Evolutionary conservation across 208 protist genomes (phyloP).

Genomic region (Trypanosoma congolense): DNA sequence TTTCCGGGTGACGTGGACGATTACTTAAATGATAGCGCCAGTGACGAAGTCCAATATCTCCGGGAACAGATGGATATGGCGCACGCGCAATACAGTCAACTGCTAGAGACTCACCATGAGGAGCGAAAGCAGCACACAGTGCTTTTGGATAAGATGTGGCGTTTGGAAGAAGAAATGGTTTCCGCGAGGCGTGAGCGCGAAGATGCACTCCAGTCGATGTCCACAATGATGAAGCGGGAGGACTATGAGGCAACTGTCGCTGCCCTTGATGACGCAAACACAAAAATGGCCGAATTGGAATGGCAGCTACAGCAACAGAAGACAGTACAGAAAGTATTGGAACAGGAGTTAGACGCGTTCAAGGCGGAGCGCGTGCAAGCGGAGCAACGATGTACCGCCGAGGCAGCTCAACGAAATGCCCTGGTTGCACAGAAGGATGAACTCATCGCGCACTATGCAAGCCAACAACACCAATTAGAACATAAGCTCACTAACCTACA

Average conservation of each 20-base stretch:
- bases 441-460: conserved; percentile 15
- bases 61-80: conserved; percentile 39
- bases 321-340: neutral
- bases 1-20: conserved; percentile 15
- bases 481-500: neutral
- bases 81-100: conserved; percentile 30
- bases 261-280: conserved; percentile 28
- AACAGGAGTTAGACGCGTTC: conserved; percentile 9
- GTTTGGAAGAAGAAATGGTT: conserved; percentile 48
- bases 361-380: neutral
- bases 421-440: conserved; percentile 14
- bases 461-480: conserved; percentile 11
- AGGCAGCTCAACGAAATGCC: neutral
- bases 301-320: conserved; percentile 26
- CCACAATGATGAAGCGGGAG: conserved; percentile 40
- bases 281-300: conserved; percentile 20
- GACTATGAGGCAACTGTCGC: conserved; percentile 36
- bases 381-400: conserved; percentile 3
- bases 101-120: conserved; percentile 41
- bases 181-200: conserved; percentile 24
- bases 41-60: conserved; percentile 23
- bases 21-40: conserved; percentile 10
- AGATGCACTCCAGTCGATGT: conserved; percentile 23
- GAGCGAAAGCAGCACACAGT: conserved; percentile 48
- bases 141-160: conserved; percentile 71